A percentile compares a stretch with the other conserved stretches of the same genome.
phyloP scores from a whole-genome alignment of 345 rosid genomes.

The Hibiscus syriacus region DNA sequence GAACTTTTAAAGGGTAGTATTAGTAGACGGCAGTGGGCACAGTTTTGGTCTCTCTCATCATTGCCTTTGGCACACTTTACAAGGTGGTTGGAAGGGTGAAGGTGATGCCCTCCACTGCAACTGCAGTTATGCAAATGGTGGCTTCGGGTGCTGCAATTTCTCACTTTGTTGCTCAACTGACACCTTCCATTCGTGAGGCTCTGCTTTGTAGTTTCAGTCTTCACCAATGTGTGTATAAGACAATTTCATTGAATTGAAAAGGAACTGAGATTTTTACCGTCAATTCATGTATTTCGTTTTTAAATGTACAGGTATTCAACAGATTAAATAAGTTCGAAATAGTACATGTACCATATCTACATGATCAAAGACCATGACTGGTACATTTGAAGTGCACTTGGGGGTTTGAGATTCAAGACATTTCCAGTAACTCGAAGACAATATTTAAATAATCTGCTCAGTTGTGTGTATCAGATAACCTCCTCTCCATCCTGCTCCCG shows the following conservation, averaged over 20 bases:
- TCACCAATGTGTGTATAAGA: not conserved
- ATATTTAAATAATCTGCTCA: not conserved
- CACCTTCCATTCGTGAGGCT: not conserved
- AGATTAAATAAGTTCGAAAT: too few species aligned
- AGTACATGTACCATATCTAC: not conserved
- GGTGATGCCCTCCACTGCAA: conserved; percentile 4
- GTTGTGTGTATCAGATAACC: not conserved
- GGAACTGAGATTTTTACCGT: not conserved
- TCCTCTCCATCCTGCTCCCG: not conserved
- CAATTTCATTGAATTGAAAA: not conserved
- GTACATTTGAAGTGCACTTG: conserved; percentile 12
- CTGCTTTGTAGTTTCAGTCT: not conserved
- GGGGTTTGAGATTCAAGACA: conserved; percentile 2
- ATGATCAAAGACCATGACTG: not conserved
- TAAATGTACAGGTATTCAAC: too few species aligned
- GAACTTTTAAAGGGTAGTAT: not conserved
- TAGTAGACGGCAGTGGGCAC: not conserved
- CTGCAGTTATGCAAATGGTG: not conserved
- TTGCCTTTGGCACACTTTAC: conserved; percentile 8
- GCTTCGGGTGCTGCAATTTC: not conserved
- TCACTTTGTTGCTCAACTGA: not conserved
- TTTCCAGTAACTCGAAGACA: not conserved
- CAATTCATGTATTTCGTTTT: too few species aligned
- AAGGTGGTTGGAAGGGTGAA: conserved; percentile 6
- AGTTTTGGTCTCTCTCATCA: not conserved